Evolutionary conservation across 2,329 filamentous ascomycete species (phyloP).

Genomic region (Cladosporium phlei): DNA sequence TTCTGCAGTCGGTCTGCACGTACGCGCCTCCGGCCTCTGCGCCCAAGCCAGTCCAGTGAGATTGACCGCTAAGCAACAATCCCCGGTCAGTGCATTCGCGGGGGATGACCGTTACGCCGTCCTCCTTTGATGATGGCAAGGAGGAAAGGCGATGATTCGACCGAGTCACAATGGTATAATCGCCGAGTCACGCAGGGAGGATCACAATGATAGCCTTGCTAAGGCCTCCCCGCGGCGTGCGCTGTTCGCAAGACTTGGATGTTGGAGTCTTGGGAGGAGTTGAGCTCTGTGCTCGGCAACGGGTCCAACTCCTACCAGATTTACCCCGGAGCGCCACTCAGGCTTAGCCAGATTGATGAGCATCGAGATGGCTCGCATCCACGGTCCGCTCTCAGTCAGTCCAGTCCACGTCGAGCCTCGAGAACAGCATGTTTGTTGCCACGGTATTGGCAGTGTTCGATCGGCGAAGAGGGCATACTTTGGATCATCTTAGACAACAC

Average conservation of each 20-base stretch:
- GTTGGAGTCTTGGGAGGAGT: background rate
- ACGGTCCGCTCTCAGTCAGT: background rate
- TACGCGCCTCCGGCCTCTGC: too few species aligned
- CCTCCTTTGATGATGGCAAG: slow-evolving; percentile 4
- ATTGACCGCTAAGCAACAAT: slow-evolving; percentile 4
- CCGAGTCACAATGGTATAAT: too few species aligned
- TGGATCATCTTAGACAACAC: too few species aligned
- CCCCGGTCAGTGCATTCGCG: slow-evolving; percentile 9
- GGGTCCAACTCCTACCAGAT: background rate
- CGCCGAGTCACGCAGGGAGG: background rate
- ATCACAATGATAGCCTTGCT: background rate
- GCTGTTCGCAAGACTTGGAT: slow-evolving; percentile 3
- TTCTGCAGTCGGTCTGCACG: slow-evolving; percentile 8
- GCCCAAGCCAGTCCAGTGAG: slow-evolving; percentile 6
- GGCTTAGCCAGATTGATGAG: background rate
- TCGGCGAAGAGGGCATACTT: too few species aligned
- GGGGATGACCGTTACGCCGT: slow-evolving; percentile 4
- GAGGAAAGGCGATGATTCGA: too few species aligned
- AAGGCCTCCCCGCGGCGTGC: background rate
- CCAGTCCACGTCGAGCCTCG: too few species aligned
- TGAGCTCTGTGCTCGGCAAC: background rate
- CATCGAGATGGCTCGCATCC: background rate
- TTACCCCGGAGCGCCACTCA: slow-evolving; percentile 5
- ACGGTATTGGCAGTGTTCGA: too few species aligned
- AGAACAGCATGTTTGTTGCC: too few species aligned